phyloP scores from a whole-genome alignment of 2,329 filamentous ascomycete genomes.

The Talaromyces amestolkiae region DNA sequence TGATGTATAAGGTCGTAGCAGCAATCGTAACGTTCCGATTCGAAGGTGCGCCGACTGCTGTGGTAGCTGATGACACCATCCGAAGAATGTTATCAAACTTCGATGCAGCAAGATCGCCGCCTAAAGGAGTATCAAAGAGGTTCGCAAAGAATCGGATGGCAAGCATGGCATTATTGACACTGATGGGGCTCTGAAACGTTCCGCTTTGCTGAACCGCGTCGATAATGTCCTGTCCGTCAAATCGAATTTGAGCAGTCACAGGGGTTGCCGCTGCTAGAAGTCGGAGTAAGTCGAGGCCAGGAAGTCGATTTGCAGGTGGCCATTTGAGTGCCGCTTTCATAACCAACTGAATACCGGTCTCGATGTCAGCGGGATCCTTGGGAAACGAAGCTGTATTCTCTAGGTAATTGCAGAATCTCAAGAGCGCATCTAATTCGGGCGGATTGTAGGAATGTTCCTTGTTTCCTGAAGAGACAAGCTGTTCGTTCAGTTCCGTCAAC shows the following conservation, averaged over 20 bases:
- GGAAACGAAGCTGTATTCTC: constrained; percentile 44
- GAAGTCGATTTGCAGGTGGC: constrained; percentile 76
- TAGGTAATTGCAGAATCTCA: constrained; percentile 61
- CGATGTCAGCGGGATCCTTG: constrained; percentile 49
- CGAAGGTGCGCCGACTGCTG: constrained; percentile 47
- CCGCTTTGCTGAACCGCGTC: constrained; percentile 57
- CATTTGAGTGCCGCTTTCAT: constrained; percentile 73
- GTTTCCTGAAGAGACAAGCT: constrained; percentile 66
- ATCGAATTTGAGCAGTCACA: constrained; percentile 61
- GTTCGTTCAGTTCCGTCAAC: constrained; percentile 66
- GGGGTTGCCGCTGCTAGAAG: constrained; percentile 69
- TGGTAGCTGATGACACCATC: constrained; percentile 63
- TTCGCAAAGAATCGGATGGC: constrained; percentile 78
- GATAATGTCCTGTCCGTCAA: constrained; percentile 57
- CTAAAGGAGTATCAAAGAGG: constrained; percentile 72
- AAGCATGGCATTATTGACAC: constrained; percentile 84
- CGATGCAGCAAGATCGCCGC: constrained; percentile 62
- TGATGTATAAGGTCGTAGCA: constrained; percentile 76
- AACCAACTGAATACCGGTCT: constrained; percentile 60
- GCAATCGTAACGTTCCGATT: constrained; percentile 84
- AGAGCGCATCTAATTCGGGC: constrained; percentile 63
- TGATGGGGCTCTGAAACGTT: constrained; percentile 60
- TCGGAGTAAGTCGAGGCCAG: constrained; percentile 84
- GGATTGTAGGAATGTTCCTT: constrained; percentile 74
- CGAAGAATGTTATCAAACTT: constrained; percentile 61